Base-by-base conservation (phyloP, 2,329 filamentous ascomycete genomes). In the Magnaporthiopsis incrustans region DNA sequence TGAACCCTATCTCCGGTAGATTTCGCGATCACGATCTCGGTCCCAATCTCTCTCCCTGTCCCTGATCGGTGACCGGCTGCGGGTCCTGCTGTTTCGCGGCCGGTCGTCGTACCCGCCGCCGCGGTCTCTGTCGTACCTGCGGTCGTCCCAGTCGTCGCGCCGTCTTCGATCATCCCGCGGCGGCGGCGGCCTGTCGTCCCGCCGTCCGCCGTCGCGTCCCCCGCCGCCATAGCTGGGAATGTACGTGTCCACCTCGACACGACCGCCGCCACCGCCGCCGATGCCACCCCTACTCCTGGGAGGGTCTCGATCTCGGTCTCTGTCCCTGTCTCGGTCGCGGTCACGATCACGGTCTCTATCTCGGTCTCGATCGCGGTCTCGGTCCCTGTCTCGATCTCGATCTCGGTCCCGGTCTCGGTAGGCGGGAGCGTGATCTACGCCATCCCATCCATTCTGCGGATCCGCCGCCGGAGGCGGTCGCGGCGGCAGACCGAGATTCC, bases 391-490 rank as follows among this genome's bases (percentile, higher is more conserved):
- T 4, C 35, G 1, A 4, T 38, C 35, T 11, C 75, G 70, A 25
- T 50, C 44, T 50, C 44, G 44, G 22, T 53, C 44, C 7, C 44
- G 18, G 44, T 53, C 44, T 53, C 44, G 44, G 44, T 53, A 53
- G 18, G 44, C 44, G 6, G 60, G 32, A 25, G 38, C 50, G 44
- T 62, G 66, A 22, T 77, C 75, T 69, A 26, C 50, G 27, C 50
- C 67, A n/a, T 77, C 75, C 69, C 72, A 73, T 30, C 75, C 76
- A 60, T 73, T 75, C 61, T 69, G 66, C 67, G 75, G 71, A 66
- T 78, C 76, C 10, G 72, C 74, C 5, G 78, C 75, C n/a, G 79
- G 78, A 2, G 82, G 81, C 2, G 82, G 83, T 12, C 82, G 76
- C 4, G 81, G 81, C 4, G 81, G 81, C 15, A 83, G 71, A 12